Percentiles rank a stretch among this genome's conserved stretches.
phyloP scores from a whole-genome alignment of 805 yeast species.

The Ogataea naganishii region DNA sequence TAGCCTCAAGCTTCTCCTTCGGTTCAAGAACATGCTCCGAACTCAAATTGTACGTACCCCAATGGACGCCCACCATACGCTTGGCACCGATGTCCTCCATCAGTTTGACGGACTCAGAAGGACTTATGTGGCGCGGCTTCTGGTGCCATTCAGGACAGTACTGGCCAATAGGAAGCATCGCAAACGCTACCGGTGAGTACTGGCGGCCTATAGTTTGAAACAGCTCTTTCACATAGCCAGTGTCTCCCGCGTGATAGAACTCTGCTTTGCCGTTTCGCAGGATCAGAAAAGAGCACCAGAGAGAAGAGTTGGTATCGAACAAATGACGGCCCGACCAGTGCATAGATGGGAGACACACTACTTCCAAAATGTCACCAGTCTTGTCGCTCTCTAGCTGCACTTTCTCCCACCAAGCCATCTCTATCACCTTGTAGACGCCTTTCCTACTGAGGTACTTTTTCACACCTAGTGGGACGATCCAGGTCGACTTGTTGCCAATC shows the following conservation, averaged over 20 bases:
- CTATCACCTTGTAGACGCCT: constrained; percentile 57
- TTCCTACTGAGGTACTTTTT: constrained; percentile 45
- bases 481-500: constrained; percentile 53
- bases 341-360: constrained; percentile 90
- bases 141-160: constrained; percentile 95
- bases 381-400: constrained; percentile 28
- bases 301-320: constrained; percentile 68
- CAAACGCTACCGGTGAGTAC: constrained; percentile 58
- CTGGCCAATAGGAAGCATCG: constrained; percentile 88
- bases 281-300: constrained; percentile 86
- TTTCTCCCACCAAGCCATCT: constrained; percentile 91
- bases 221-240: constrained; percentile 76
- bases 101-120: constrained; percentile 65
- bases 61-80: constrained; percentile 80
- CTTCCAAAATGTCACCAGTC: constrained; percentile 48
- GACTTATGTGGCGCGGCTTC: constrained; percentile 78
- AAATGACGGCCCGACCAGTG: constrained; percentile 92
- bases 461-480: constrained; percentile 88
- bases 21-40: constrained; percentile 88
- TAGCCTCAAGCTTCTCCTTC: constrained; percentile 42
- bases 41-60: constrained; percentile 92
- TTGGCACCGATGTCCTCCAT: constrained; percentile 53
- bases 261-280: constrained; percentile 60
- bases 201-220: constrained; percentile 56
- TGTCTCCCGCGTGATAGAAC: constrained; percentile 89